phyloP scores from a whole-genome alignment of 495 filamentous ascomycete species.

The Penicillium canescens region DNA sequence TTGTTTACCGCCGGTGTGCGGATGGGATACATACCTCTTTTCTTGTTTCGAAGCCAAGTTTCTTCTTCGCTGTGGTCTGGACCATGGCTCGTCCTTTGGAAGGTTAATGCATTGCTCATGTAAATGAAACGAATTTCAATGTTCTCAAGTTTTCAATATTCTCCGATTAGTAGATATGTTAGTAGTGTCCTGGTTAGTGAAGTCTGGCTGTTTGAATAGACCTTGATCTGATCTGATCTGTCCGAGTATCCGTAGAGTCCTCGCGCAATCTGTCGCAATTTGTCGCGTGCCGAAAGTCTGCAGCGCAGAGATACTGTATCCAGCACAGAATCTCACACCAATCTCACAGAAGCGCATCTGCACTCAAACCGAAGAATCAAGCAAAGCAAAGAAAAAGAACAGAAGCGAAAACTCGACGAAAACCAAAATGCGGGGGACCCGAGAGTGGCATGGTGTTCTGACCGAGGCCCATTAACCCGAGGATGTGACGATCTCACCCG shows the following conservation, averaged over 20 bases:
- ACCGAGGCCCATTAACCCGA: conserved; percentile 8
- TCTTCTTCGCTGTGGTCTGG: conserved; percentile 23
- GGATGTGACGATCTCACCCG: background rate
- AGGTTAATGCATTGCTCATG: conserved; percentile 28
- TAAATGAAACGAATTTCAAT: conserved; percentile 31
- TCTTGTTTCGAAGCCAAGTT: conserved; percentile 16
- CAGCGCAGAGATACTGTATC: conserved; percentile 1
- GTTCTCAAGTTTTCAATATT: conserved; percentile 22
- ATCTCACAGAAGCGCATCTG: background rate
- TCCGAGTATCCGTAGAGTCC: background rate
- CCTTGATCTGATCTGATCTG: conserved; percentile 6
- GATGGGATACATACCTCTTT: conserved; percentile 28
- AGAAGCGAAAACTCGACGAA: conserved; percentile 8
- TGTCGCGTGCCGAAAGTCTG: too few relatives aligned
- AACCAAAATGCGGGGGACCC: background rate
- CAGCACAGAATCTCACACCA: background rate
- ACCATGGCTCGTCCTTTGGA: conserved; percentile 18
- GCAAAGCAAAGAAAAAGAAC: conserved; percentile 1
- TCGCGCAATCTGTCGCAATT: background rate
- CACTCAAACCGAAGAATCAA: background rate
- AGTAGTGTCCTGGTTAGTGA: conserved; percentile 4
- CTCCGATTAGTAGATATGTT: conserved; percentile 12
- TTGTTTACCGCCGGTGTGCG: conserved; percentile 27
- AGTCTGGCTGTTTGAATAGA: conserved; percentile 9
- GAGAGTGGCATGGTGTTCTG: background rate